phyloP scores from a whole-genome alignment of 73 alveolate genomes.

The Tetrahymena thermophila region DNA sequence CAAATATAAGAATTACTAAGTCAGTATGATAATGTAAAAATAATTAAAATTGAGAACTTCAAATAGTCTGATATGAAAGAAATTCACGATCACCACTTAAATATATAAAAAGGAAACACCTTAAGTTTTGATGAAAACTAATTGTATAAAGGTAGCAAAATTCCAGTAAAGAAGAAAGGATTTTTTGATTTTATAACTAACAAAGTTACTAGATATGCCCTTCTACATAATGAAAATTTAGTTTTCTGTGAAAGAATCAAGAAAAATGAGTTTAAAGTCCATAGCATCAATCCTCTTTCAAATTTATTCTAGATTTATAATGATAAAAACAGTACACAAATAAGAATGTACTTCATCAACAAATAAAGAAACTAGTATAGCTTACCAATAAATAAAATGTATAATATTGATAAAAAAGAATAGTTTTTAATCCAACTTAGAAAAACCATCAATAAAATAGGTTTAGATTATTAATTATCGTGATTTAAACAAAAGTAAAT shows the following conservation, averaged over 20 bases:
- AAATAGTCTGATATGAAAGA: neutral
- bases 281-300: neutral
- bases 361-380: neutral
- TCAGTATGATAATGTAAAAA: neutral
- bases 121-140: neutral
- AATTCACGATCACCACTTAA: neutral
- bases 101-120: neutral
- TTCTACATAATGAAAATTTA: neutral
- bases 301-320: neutral
- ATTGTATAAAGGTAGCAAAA: neutral
- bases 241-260: neutral
- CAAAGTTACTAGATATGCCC: neutral
- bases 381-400: neutral
- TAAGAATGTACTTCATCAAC: neutral
- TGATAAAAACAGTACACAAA: neutral
- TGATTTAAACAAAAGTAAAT: neutral
- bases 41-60: neutral
- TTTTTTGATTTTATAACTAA: neutral
- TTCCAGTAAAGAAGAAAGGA: neutral
- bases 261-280: neutral
- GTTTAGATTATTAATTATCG: neutral
- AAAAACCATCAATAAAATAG: neutral
- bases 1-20: neutral
- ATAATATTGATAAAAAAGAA: neutral
- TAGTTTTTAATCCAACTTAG: neutral